Conservation (phyloP, 2,329 filamentous ascomycete species). For the Epichloe glyceriae region DNA sequence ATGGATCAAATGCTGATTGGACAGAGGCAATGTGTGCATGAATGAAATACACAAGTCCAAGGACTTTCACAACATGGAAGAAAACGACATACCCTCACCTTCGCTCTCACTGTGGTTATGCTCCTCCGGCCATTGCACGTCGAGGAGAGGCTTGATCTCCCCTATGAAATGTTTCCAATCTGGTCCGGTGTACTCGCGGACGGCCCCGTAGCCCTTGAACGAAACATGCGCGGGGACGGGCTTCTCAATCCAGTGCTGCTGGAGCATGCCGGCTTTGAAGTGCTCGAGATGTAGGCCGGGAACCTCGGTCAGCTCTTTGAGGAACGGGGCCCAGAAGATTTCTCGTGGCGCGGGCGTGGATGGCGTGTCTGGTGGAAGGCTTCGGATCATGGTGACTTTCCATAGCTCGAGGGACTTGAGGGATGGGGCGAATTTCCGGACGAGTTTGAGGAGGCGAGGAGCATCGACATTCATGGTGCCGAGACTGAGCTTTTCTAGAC, state of each 20-base stretch:
- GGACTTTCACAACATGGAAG: not conserved
- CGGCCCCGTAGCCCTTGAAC: constrained; percentile 3
- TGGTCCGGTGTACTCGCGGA: constrained; percentile 19
- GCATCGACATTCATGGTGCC: constrained; percentile 23
- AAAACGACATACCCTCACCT: not conserved
- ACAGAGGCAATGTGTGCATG: not conserved
- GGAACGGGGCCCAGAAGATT: constrained; percentile 28
- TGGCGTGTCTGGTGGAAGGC: constrained; percentile 2
- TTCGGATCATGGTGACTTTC: constrained; percentile 22
- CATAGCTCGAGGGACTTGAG: constrained; percentile 33
- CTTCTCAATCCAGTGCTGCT: constrained; percentile 13
- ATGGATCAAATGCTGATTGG: not conserved
- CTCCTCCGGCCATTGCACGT: constrained; percentile 3
- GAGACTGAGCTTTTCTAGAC: constrained; percentile 30
- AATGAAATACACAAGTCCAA: not conserved
- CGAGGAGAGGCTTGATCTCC: constrained; percentile 14
- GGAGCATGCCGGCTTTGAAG: constrained; percentile 19
- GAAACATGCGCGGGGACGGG: constrained; percentile 4
- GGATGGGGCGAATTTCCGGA: constrained; percentile 29
- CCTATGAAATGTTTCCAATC: constrained; percentile 24
- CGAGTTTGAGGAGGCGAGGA: constrained; percentile 19
- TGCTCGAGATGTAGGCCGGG: constrained; percentile 20
- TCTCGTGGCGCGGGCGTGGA: not conserved
- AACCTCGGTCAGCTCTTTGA: constrained; percentile 20
- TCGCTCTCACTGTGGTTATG: not conserved